Conservation (phyloP, 176 grass and related monocot genomes). For the Typha latifolia region DNA sequence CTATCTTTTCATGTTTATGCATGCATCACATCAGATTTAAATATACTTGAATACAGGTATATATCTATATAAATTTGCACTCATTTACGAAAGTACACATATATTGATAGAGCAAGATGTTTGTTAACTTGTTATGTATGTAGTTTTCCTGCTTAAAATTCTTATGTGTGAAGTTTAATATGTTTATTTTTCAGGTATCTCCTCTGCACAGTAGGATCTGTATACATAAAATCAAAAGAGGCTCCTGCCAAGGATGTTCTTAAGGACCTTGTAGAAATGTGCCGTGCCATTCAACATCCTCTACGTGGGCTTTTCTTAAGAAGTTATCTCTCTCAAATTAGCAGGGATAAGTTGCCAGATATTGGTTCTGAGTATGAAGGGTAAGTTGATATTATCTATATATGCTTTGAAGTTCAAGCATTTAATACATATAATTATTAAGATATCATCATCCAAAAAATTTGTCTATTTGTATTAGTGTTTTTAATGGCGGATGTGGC, state of each 20-base stretch:
- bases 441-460: no score
- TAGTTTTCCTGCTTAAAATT: constrained; percentile 1
- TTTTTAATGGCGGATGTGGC: no score
- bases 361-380: constrained; percentile 94
- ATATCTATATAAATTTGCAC: no score
- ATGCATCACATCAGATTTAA: background rate
- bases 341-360: constrained; percentile 89
- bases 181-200: constrained; percentile 73
- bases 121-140: constrained; percentile 9
- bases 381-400: constrained; percentile 25
- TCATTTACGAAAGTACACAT: no score
- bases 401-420: background rate
- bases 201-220: constrained; percentile 92
- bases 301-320: constrained; percentile 94
- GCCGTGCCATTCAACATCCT: constrained; percentile 85
- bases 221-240: constrained; percentile 95
- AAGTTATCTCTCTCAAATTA: constrained; percentile 96
- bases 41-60: background rate
- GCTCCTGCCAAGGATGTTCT: constrained; percentile 94
- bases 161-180: constrained; percentile 11
- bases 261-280: constrained; percentile 99
- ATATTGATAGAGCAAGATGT: no score
- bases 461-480: no score
- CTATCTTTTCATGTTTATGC: background rate
- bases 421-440: no score